Evolutionary conservation across 768 basidiomycete genomes (phyloP), one percentile per base, ranked within the genome.

Genomic region (Naganishia antarctica): DNA sequence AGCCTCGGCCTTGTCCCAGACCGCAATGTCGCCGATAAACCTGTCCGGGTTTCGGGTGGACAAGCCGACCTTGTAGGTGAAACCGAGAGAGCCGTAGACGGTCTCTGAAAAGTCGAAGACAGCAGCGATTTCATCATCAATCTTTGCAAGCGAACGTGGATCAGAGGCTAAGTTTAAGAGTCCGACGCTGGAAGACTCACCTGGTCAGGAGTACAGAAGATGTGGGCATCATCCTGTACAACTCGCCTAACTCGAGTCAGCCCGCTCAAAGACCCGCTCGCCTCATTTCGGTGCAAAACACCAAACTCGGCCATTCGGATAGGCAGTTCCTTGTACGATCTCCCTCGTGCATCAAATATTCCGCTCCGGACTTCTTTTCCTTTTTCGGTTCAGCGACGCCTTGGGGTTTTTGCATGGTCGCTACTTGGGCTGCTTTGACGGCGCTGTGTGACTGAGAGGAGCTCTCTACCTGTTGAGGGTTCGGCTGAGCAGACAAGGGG

Each of bases 251-350:
- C 96, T 65, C 96, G 84, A 16, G 91, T 93, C 70, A 98, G 78
- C 9, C 96, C 96, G 15, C 89, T 90, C 69, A 99, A 78, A 4
- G 94, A 91, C 31, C 96, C 96, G 40, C 87, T 89, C 0, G 96
- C 93, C 76, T 98, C 96, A 72, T 98, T 99, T 64, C 94, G 82
- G 78, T 98, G 96, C 59, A 98, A 83, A 69, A 98, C 90, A 69
- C 96, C 96, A 73, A 99, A 99, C 75, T 99, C 96, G 5, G 94
- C 94, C 88, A 97, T 91, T 28, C 96, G 86, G 69, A 99, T 86
- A 8, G 96, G 96, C 15, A 98, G 83, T 78, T 99, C 96, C 76
- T 87, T 89, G 81, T 98, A 97, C 66, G 86, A 87, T 67, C 96
- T 85, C 77, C 96, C 93, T 64, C 90, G 83, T 26, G 89, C 88